A percentile compares a stretch with the other conserved stretches of the same genome.
Evolutionary conservation across 129 eudicot genomes (phyloP).

Genomic region (Chrysanthemum makinoi): DNA sequence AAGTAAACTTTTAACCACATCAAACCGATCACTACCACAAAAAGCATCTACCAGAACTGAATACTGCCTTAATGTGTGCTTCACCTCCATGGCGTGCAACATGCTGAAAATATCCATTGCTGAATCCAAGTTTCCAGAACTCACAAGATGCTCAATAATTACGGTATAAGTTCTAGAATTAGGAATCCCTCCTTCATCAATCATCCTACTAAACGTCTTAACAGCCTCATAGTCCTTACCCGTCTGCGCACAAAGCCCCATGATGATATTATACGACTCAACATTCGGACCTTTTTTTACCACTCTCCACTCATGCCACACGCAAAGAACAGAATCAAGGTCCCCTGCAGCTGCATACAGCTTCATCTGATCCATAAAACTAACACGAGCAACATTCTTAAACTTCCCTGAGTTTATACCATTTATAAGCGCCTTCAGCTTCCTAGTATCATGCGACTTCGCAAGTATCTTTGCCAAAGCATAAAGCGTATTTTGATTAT

Average conservation of each 20-base stretch:
- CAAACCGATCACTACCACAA: conserved; percentile 40
- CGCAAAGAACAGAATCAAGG: conserved; percentile 51
- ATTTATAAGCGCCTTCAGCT: conserved; percentile 54
- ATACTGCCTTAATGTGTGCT: conserved; percentile 68
- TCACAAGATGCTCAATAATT: conserved; percentile 71
- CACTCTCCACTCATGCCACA: conserved; percentile 69
- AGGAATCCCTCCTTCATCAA: conserved; percentile 75
- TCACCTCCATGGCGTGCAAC: conserved; percentile 58
- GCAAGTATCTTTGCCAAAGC: conserved; percentile 81
- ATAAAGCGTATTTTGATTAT: conserved; percentile 63
- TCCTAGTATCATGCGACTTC: conserved; percentile 42
- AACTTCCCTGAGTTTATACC: conserved; percentile 71
- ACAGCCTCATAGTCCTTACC: conserved; percentile 68
- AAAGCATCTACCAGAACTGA: conserved; percentile 53
- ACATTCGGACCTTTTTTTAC: conserved; percentile 50
- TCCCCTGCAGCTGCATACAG: conserved; percentile 71
- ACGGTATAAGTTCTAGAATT: conserved; percentile 77
- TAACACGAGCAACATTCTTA: conserved; percentile 46
- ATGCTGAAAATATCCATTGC: conserved; percentile 51
- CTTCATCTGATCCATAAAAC: conserved; percentile 75
- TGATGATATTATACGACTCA: conserved; percentile 72
- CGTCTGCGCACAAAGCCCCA: conserved; percentile 57
- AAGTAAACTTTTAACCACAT: conserved; percentile 54
- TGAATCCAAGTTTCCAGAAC: conserved; percentile 45
- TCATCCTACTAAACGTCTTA: conserved; percentile 51